phyloP scores from a whole-genome alignment of 192 early-diverging fungal genomes.

The Gaertneriomyces semiglobifer region DNA sequence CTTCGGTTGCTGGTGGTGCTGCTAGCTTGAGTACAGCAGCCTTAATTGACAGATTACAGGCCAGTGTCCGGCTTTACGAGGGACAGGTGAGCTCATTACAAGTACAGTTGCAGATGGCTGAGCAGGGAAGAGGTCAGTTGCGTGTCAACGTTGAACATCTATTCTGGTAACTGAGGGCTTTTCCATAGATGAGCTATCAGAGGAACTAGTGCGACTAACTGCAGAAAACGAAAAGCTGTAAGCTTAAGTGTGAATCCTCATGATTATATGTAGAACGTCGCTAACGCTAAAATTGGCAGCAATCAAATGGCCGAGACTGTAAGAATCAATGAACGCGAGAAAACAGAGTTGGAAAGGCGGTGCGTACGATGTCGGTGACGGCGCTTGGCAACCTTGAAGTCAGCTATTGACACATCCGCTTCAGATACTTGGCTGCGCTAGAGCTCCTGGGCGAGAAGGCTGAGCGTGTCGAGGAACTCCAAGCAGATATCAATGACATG shows the following conservation, averaged over 20 bases:
- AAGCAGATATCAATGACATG: constrained; percentile 80
- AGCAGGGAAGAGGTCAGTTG: constrained; percentile 52
- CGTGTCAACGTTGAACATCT: background rate
- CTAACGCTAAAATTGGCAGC: too few relatives aligned
- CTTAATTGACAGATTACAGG: constrained; percentile 59
- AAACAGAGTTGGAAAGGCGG: too few relatives aligned
- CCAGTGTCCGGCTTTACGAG: constrained; percentile 58
- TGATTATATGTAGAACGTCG: too few relatives aligned
- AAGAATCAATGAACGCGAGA: too few relatives aligned
- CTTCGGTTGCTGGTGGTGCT: background rate
- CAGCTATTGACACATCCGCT: background rate
- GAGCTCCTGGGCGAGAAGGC: constrained; percentile 88
- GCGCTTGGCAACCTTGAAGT: too few relatives aligned
- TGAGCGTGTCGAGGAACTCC: constrained; percentile 77
- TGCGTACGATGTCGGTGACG: too few relatives aligned
- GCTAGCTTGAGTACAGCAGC: constrained; percentile 33
- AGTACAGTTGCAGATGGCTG: constrained; percentile 59
- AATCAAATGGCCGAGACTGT: too few relatives aligned
- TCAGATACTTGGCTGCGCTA: constrained; percentile 66
- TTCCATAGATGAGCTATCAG: constrained; percentile 59
- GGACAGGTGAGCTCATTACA: constrained; percentile 65
- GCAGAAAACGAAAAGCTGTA: constrained; percentile 63
- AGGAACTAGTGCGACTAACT: constrained; percentile 68
- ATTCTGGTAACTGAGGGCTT: background rate
- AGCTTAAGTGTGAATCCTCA: constrained; percentile 16